Conservation (phyloP, 768 basidiomycete genomes). For the Flagelloscypha sp. region DNA sequence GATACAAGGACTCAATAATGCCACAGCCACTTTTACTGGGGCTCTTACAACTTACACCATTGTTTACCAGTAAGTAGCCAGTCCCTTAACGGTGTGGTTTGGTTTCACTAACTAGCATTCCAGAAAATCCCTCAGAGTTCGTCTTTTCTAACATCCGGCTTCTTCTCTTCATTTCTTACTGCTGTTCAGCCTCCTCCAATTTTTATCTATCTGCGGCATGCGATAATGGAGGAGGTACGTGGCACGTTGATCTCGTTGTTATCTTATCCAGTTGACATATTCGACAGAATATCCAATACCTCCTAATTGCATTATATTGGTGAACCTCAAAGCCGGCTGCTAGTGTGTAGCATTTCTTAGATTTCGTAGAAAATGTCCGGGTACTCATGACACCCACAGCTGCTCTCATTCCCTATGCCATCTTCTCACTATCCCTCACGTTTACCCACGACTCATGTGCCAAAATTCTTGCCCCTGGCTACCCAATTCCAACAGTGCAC, state of each 20-base stretch:
- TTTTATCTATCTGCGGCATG: conserved; percentile 60
- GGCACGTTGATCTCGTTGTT: not conserved
- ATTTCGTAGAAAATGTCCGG: conserved; percentile 2
- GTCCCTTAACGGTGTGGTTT: conserved; percentile 1
- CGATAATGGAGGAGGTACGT: conserved; percentile 77
- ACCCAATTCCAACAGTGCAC: conserved; percentile 52
- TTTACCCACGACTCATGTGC: conserved; percentile 86
- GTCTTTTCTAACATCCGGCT: conserved; percentile 20
- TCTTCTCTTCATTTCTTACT: conserved; percentile 20
- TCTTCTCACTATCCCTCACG: conserved; percentile 89
- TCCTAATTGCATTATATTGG: conserved; percentile 88
- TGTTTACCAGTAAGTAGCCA: conserved; percentile 72
- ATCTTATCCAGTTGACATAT: not conserved
- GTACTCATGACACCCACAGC: conserved; percentile 37
- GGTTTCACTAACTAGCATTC: conserved; percentile 5
- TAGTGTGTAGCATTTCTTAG: conserved; percentile 48
- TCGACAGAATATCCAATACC: conserved; percentile 85
- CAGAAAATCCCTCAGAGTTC: conserved; percentile 75
- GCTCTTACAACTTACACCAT: conserved; percentile 84
- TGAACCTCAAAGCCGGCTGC: conserved; percentile 79
- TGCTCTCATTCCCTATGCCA: conserved; percentile 84
- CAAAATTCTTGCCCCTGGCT: conserved; percentile 75
- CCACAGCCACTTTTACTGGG: conserved; percentile 66
- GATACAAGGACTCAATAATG: no score
- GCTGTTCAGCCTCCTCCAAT: conserved; percentile 52